A percentile compares a stretch with the other conserved stretches of the same genome.
These are phyloP conservation scores for Colletotrichum karsti DNA, from an alignment of 2,329 filamentous ascomycete species.

Conservation along the genomic window DNA sequence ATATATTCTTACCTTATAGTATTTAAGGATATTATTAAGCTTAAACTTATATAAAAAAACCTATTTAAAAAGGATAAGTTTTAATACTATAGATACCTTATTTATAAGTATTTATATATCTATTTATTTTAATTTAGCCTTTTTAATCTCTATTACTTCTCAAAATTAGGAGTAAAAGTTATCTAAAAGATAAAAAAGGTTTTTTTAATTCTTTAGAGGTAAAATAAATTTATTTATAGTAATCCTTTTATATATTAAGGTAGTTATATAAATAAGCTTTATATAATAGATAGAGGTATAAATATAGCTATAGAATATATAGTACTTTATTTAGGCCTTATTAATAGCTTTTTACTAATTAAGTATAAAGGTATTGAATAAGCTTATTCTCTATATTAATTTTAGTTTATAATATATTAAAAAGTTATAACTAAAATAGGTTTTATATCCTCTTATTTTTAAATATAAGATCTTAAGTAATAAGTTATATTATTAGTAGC, in stretches of 20 bases:
- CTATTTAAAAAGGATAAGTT: too few species aligned
- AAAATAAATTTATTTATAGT: not conserved
- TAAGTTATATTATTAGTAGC: not conserved
- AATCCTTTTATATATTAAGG: not conserved
- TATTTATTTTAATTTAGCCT: not conserved
- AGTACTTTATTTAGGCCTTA: not conserved
- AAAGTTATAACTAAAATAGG: not conserved
- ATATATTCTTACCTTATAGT: not conserved
- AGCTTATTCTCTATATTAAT: too few species aligned
- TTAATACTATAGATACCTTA: not conserved
- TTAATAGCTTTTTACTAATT: not conserved
- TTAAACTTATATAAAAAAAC: not conserved
- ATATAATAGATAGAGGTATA: not conserved
- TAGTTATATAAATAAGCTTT: not conserved
- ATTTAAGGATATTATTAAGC: not conserved
- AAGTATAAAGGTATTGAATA: not conserved
- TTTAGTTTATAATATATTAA: not conserved
- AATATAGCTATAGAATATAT: not conserved
- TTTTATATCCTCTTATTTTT: not conserved
- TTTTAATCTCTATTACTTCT: not conserved
- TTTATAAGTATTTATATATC: too few species aligned
- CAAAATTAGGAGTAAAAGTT: not conserved
- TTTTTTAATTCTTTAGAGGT: rapidly evolving
- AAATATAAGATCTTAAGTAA: not conserved
- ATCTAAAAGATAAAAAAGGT: not conserved